Conservation (phyloP, 768 basidiomycete genomes). For the Kwoniella newhampshirensis region DNA sequence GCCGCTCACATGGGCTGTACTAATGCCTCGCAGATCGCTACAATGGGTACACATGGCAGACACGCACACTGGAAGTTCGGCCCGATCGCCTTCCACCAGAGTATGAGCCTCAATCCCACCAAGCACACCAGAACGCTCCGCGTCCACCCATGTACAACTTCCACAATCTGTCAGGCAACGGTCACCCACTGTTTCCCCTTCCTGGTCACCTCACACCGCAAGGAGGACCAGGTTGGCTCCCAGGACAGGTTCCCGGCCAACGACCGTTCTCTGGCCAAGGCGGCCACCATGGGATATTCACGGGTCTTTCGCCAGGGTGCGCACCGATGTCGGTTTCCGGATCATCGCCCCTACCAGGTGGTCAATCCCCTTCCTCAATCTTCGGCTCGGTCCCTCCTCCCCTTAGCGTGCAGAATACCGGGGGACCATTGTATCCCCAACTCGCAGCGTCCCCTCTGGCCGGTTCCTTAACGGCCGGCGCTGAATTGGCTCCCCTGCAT, state of each 20-base stretch:
- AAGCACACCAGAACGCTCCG: slow-evolving; percentile 16
- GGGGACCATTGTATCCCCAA: slow-evolving; percentile 14
- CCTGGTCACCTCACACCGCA: slow-evolving; percentile 25
- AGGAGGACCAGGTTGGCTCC: slow-evolving; percentile 17
- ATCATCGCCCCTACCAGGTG: slow-evolving; percentile 20
- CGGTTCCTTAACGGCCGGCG: slow-evolving; percentile 30
- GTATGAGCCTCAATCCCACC: slow-evolving; percentile 56
- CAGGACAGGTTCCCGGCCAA: slow-evolving; percentile 13
- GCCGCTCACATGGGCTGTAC: background rate
- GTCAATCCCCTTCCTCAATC: slow-evolving; percentile 12
- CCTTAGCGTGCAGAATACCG: slow-evolving; percentile 31
- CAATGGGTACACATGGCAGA: slow-evolving; percentile 97
- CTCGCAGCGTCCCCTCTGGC: slow-evolving; percentile 40
- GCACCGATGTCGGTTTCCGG: slow-evolving; percentile 17
- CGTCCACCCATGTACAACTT: slow-evolving; percentile 18
- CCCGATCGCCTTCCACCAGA: slow-evolving; percentile 76
- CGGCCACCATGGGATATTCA: slow-evolving; percentile 16
- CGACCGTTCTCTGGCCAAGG: slow-evolving; percentile 22
- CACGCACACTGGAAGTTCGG: slow-evolving; percentile 83
- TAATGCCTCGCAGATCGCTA: slow-evolving; percentile 66
- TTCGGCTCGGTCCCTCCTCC: slow-evolving; percentile 24
- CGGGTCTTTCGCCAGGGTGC: slow-evolving; percentile 9
- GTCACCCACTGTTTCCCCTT: slow-evolving; percentile 20
- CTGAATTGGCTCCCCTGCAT: background rate
- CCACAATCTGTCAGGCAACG: slow-evolving; percentile 26